These are phyloP conservation scores for Triangularia setosa DNA, from an alignment of 2,329 filamentous ascomycete genomes.

Conservation along the genomic window DNA sequence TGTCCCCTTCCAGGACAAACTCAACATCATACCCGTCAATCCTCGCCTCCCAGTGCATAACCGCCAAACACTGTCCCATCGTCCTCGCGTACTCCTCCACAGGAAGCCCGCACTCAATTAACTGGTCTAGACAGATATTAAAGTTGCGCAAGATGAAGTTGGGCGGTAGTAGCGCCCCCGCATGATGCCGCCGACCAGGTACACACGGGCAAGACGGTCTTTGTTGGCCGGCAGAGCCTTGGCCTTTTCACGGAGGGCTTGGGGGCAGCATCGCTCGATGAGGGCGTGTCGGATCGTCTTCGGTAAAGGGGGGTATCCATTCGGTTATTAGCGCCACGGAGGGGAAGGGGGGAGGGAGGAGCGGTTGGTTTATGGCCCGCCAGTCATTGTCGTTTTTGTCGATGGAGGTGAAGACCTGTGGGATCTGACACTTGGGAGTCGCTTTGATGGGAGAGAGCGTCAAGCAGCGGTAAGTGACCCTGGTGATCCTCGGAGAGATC, in stretches of 20 bases:
- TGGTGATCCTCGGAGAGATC: constrained; percentile 18
- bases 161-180: neutral
- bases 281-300: constrained; percentile 17
- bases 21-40: constrained; percentile 32
- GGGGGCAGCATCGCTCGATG: constrained; percentile 24
- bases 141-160: constrained; percentile 30
- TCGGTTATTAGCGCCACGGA: constrained; percentile 20
- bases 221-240: constrained; percentile 12
- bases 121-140: constrained; percentile 31
- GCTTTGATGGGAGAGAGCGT: neutral
- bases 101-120: constrained; percentile 26
- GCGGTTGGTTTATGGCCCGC: no score
- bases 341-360: constrained; percentile 3
- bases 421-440: constrained; percentile 8
- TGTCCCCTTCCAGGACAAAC: constrained; percentile 29
- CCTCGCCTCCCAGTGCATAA: constrained; percentile 32
- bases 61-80: constrained; percentile 30
- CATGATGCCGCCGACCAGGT: constrained; percentile 16
- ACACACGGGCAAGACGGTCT: constrained; percentile 21
- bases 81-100: constrained; percentile 17
- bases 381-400: neutral
- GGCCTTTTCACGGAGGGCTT: constrained; percentile 5
- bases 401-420: neutral
- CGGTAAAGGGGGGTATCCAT: constrained; percentile 24
- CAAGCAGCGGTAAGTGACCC: constrained; percentile 9